These are phyloP conservation scores for Magnolia changhungtana DNA, from an alignment of 164 flowering plant genomes.

Conservation along the genomic window DNA sequence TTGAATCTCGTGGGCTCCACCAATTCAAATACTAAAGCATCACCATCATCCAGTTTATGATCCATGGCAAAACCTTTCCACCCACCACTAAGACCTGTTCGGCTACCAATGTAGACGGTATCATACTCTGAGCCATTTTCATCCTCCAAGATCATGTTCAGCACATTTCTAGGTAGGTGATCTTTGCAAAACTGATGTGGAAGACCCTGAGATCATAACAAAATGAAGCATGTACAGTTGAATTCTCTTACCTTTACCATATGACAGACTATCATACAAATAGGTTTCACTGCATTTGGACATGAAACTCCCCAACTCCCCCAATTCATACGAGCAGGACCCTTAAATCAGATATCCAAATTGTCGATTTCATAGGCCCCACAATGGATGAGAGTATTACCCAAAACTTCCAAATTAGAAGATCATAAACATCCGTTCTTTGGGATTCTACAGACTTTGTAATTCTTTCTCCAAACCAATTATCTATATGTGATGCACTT, in stretches of 20 bases:
- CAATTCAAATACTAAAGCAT: conserved; percentile 62
- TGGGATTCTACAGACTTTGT: no score
- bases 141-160: conserved; percentile 43
- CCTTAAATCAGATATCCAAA: not conserved
- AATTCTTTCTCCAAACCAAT: no score
- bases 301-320: not conserved
- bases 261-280: no score
- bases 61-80: conserved; percentile 67
- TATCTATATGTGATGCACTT: no score
- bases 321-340: not conserved
- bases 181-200: conserved; percentile 44
- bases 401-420: not conserved
- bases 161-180: conserved; percentile 35
- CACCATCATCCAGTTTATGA: conserved; percentile 64
- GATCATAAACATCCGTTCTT: not conserved
- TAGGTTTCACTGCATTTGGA: not conserved
- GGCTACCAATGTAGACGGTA: conserved; percentile 37
- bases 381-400: not conserved
- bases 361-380: not conserved
- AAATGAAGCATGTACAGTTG: not conserved
- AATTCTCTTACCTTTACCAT: not conserved
- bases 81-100: conserved; percentile 63
- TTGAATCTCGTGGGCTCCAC: conserved; percentile 49
- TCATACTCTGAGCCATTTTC: conserved; percentile 46
- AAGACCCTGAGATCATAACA: conserved; percentile 36